Evolutionary conservation across 2,329 filamentous ascomycete genomes (phyloP).

Genomic region (Fusarium scirpi): DNA sequence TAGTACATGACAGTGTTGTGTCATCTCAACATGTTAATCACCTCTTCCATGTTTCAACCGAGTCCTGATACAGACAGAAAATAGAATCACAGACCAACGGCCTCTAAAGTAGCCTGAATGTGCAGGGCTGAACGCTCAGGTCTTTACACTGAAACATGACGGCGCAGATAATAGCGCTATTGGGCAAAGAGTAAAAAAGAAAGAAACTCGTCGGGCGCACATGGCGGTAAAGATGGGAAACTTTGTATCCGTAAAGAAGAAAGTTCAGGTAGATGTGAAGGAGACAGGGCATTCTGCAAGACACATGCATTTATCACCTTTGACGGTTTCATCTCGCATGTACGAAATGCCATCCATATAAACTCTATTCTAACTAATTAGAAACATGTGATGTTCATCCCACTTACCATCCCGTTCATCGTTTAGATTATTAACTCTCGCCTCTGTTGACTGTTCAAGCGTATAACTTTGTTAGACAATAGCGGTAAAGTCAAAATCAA

Average conservation of each 20-base stretch:
- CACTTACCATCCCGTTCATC: constrained; percentile 2
- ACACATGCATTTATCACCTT: not conserved
- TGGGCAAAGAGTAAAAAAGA: not conserved
- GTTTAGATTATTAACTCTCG: constrained; percentile 11
- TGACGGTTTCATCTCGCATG: constrained; percentile 37
- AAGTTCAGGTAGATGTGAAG: constrained; percentile 24
- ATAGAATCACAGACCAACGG: constrained; percentile 10
- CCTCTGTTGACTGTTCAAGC: constrained; percentile 13
- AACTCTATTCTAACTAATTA: constrained; percentile 6
- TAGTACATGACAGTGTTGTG: not conserved
- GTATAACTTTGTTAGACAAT: not conserved
- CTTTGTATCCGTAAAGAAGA: not conserved
- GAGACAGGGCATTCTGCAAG: not conserved
- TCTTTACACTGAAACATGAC: constrained; percentile 38
- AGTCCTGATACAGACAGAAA: not conserved
- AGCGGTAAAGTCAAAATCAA: constrained; percentile 1
- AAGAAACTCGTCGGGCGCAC: not conserved
- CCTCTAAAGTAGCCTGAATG: not conserved
- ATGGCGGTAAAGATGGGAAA: not conserved
- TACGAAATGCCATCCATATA: not conserved
- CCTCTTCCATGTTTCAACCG: constrained; percentile 20
- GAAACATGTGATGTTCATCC: not conserved
- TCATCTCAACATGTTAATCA: constrained; percentile 21
- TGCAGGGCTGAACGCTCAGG: constrained; percentile 29
- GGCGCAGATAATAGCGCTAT: constrained; percentile 17